Base-by-base conservation (phyloP, 805 yeast genomes). In the Helenozyma baotianmanensis region DNA sequence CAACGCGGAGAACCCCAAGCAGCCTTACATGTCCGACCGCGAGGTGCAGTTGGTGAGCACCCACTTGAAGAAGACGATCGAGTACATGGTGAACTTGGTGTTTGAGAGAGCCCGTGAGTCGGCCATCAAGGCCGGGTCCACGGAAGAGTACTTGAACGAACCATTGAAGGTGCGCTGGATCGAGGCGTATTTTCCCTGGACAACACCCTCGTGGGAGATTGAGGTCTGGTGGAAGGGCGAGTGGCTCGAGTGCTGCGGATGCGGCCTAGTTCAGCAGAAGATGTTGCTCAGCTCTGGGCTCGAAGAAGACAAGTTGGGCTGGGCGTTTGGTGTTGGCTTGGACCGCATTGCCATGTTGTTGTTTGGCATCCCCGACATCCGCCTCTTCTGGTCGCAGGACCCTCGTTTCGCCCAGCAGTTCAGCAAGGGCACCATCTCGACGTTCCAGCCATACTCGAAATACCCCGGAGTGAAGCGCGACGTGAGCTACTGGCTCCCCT, bases 141-240 rank as follows among this genome's bases (percentile, higher is more conserved):
- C 66, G 1, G 72, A 67, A 22, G 77, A 72, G 4, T 81, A 78
- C 45, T 57, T 80, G 42, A 71, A 77, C 38, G 82, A 80, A 46
- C 95, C 95, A 6, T 68, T 92, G 40, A 80, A 76, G 51, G 84
- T 89, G 13, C 72, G 97, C 47, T 92, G 98, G 98, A 82, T 88
- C 21, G 94, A 86, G 50, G 95, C 92, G 0, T 86, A 80, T 51
- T 92, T 92, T 65, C 98, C 98, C 3, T 92, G 97, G 97, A 92
- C 98, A 3, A 78, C 95, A 1, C 98, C 98, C 3, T 84, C 95
- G 26, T 92, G 95, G 94, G 97, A 92, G 53, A 87, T 94, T 46
- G 98, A 92, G 60, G 96, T 92, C 4, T 88, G 94, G 89, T 92
- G 97, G 97, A 85, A 88, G 54, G 95, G 92, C 32, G 95, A 89